These are phyloP conservation scores for Turnera subulata DNA, from an alignment of 345 rosid species.

Conservation along the genomic window DNA sequence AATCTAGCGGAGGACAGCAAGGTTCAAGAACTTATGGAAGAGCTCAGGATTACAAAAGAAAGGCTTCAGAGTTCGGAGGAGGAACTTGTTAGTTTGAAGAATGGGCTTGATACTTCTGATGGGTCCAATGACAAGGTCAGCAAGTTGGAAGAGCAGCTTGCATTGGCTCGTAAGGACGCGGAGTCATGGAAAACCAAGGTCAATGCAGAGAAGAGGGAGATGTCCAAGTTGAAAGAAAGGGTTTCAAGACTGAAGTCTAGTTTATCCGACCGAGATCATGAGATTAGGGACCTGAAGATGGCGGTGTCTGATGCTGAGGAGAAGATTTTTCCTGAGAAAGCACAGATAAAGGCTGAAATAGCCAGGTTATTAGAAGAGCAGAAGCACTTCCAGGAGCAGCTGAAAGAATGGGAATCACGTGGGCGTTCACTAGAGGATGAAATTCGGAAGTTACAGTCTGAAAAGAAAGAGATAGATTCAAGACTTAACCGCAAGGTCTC, in stretches of 20 bases:
- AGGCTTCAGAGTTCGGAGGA: conserved; percentile 51
- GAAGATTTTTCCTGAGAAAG: conserved; percentile 49
- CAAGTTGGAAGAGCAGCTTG: conserved; percentile 28
- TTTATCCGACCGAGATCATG: conserved; percentile 34
- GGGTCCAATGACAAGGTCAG: conserved; percentile 5
- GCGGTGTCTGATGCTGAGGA: conserved; percentile 43
- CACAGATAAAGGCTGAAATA: conserved; percentile 45
- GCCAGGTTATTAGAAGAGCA: conserved; percentile 38
- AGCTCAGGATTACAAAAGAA: conserved; percentile 49
- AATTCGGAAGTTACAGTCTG: conserved; percentile 29
- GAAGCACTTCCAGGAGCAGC: conserved; percentile 29
- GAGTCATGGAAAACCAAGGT: conserved; percentile 24
- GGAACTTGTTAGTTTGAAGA: conserved; percentile 42
- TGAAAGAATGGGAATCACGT: conserved; percentile 41
- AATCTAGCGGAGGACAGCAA: conserved; percentile 21
- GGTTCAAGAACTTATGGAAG: conserved; percentile 39
- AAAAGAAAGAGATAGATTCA: conserved; percentile 37
- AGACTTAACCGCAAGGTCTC: conserved; percentile 30
- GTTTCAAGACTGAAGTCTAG: conserved; percentile 24
- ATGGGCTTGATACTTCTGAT: conserved; percentile 10
- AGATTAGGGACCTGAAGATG: conserved; percentile 34
- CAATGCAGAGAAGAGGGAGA: conserved; percentile 38
- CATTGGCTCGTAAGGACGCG: conserved; percentile 21
- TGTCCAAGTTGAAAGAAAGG: conserved; percentile 40
- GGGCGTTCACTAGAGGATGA: conserved; percentile 38